Evolutionary conservation across 106 monocot species (phyloP), one percentile per base, ranked within the genome.

Genomic region (Platanthera zijinensis): DNA sequence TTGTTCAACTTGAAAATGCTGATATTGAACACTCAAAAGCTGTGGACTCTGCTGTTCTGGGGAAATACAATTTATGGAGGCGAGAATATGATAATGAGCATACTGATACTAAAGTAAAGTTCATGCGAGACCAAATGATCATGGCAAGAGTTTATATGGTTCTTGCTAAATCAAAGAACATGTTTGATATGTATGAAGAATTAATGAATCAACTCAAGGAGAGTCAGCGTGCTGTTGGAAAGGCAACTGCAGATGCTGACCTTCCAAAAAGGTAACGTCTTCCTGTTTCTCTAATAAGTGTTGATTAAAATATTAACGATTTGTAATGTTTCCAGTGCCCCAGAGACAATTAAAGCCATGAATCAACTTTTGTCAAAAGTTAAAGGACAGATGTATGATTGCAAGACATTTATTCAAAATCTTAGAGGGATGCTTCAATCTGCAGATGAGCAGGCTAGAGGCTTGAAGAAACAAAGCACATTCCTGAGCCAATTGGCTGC

Each of bases 51-150:
- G 84, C 91, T 22, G 82, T 91, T 6, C 76, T 91, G 39, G 88
- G 91, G 74, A 91, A 91, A 76, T 91, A 91, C 80, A 88, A 84
- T 72, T 77, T 91, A 56, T 91, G 91, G 91, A 84, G 91, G 78
- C 74, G 80, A 81, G 91, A 91, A 19, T 85, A 85, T 78, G 91
- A 91, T 28, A 91, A 86, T 71, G 88, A 86, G 17, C 88, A 88
- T 64, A 82, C 86, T 54, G 88, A 91, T 79, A 75, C 86, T 54
- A 91, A 82, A 28, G 88, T 91, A 69, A 84, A 86, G 39, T 76
- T 88, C 50, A 91, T 91, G 75, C 84, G 91, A 48, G 91, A 91
- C 78, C 91, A 91, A 74, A 80, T 84, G 59, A 86, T 91, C 54
- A 91, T 91, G 88, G 91, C 91, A 25, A 81, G 88, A 18, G 84